These are phyloP conservation scores for Pseudogymnoascus sp. DNA, from an alignment of 2,329 filamentous ascomycete species.

Conservation along the genomic window DNA sequence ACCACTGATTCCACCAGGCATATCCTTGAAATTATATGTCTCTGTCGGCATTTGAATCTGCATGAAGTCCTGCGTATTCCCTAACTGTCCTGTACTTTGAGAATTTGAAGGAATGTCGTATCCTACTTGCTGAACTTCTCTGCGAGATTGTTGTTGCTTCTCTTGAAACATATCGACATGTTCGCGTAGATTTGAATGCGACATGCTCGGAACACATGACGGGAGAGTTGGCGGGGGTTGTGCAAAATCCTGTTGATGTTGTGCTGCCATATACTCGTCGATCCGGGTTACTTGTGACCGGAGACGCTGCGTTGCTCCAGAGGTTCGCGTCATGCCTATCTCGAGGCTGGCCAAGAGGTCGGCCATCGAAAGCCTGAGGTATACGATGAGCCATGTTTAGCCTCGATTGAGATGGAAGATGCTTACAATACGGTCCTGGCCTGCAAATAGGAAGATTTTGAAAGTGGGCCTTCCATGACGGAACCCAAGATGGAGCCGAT, in stretches of 20 bases:
- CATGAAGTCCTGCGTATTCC: neutral
- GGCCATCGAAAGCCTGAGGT: constrained; percentile 32
- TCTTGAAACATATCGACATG: neutral
- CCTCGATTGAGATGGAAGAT: neutral
- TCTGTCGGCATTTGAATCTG: neutral
- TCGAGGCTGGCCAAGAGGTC: constrained; percentile 39
- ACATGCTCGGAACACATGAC: neutral
- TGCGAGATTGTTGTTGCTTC: neutral
- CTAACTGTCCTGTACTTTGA: neutral
- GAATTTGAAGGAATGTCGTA: neutral
- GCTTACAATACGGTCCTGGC: constrained; percentile 35
- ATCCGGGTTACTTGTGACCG: constrained; percentile 36
- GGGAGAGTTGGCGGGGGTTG: neutral
- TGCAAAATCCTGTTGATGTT: constrained; percentile 11
- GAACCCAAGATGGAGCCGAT: constrained; percentile 43
- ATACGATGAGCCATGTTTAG: neutral
- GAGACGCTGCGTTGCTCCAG: constrained; percentile 34
- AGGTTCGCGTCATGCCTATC: constrained; percentile 30
- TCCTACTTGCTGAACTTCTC: neutral
- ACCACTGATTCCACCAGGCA: neutral
- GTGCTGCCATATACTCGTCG: constrained; percentile 27
- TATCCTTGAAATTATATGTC: neutral
- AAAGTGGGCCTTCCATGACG: constrained; percentile 31
- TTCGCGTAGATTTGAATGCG: neutral
- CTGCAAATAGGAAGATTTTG: constrained; percentile 16